Evolutionary conservation across 2,329 filamentous ascomycete genomes (phyloP), one percentile per base, ranked within the genome.

Genomic region (Hypoxylon sp.): DNA sequence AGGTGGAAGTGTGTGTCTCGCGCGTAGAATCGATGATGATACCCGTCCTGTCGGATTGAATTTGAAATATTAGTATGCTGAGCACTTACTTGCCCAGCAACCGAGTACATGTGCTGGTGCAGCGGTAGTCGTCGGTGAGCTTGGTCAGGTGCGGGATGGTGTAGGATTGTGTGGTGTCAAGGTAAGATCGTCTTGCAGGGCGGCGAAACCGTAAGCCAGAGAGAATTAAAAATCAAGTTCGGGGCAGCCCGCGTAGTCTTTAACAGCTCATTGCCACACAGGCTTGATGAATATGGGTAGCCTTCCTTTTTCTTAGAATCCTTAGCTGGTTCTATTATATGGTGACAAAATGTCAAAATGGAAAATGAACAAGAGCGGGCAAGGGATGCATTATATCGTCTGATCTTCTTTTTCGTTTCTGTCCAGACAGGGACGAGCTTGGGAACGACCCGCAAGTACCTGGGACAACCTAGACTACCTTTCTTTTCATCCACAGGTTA

Each of bases 351-450:
- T 69, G 72, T 78, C 72, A 77, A 73, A 76, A 73, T 57, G 63
- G 73, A 70, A 73, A 68, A 73, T 75, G 74, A 74, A 71, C 63
- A 74, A 72, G 74, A 71, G 78, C 74, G 80, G 80, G 78, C 76
- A 78, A 75, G 75, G 77, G 74, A 77, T 77, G 80, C 79, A 81
- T 83, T 83, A 83, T 83, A 83, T 83, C 81, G 80, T 83, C 81
- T 82, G 81, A 84, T 82, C 76, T 81, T 76, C 78, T 76, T 75
- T 77, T 80, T 80, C 76, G 77, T 78, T 74, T 72, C 71, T 73
- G 71, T 70, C 71, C 71, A 71, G 73, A 73, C 74, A 75, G 72
- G 76, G 76, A 74, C 76, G 71, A 74, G 74, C 76, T 76, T 77
- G 75, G 79, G 77, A 78, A 75, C 75, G 73, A 78, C 78, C 77